Evolutionary conservation across 805 yeast species (phyloP).

Genomic region (Sungouiozyma ichnusensis): DNA sequence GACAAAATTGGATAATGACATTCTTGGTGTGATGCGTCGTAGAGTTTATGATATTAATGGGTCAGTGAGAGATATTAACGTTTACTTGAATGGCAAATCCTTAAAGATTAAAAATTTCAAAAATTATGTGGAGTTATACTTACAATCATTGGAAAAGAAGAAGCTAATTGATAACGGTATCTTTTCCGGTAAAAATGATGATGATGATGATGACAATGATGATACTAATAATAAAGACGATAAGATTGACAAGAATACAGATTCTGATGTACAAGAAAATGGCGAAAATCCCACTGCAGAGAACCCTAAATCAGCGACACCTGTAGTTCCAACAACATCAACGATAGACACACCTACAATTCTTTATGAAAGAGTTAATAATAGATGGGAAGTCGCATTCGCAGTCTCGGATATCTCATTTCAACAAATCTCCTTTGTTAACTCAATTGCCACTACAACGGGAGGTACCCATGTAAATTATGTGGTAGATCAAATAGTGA

Average conservation of each 20-base stretch:
- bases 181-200: neutral
- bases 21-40: slow-evolving; percentile 73
- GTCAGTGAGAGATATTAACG: slow-evolving; percentile 73
- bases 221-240: neutral
- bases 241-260: neutral
- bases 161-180: slow-evolving; percentile 25
- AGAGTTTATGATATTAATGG: slow-evolving; percentile 96
- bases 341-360: slow-evolving; percentile 40
- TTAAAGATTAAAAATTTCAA: slow-evolving; percentile 69
- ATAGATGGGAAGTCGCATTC: slow-evolving; percentile 94
- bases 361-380: slow-evolving; percentile 70
- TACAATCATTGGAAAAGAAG: slow-evolving; percentile 55
- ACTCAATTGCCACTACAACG: slow-evolving; percentile 92
- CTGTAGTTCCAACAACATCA: slow-evolving; percentile 4
- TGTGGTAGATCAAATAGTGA: slow-evolving; percentile 73
- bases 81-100: slow-evolving; percentile 64
- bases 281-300: slow-evolving; percentile 25
- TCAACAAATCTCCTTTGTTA: slow-evolving; percentile 92
- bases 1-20: slow-evolving; percentile 75
- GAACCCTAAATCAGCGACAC: neutral
- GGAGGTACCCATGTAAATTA: slow-evolving; percentile 95
- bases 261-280: slow-evolving; percentile 7
- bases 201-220: neutral
- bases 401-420: slow-evolving; percentile 84
- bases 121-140: slow-evolving; percentile 79